Percentiles rank a stretch among this genome's conserved stretches.
Conservation (phyloP, 164 flowering plant species). For the Malania oleifera region DNA sequence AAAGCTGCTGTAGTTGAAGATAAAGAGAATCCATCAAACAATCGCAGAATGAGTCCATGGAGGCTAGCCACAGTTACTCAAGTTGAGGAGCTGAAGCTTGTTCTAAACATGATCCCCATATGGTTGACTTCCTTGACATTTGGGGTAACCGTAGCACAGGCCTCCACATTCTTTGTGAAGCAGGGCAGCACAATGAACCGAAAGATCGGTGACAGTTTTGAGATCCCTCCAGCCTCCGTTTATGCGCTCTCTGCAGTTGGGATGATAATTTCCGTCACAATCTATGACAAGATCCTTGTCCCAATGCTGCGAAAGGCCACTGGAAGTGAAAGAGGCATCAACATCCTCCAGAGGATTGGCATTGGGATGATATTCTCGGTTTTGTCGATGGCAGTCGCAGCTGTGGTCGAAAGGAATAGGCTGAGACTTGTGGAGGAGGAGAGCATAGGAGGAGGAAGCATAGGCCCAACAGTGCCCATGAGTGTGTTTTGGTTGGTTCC, state of each 20-base stretch:
- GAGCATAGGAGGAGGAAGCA: conserved; percentile 15
- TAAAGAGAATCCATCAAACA: not conserved
- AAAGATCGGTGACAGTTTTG: conserved; percentile 25
- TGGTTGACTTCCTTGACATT: conserved; percentile 48
- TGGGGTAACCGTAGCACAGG: conserved; percentile 41
- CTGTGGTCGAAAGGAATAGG: conserved; percentile 42
- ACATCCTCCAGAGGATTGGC: conserved; percentile 58
- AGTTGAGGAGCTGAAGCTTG: conserved; percentile 58
- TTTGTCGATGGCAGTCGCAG: conserved; percentile 41
- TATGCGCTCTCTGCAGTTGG: conserved; percentile 35
- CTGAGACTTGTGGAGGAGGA: conserved; percentile 13
- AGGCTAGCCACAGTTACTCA: conserved; percentile 42
- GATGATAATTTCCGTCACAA: conserved; percentile 42
- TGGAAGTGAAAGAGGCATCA: conserved; percentile 54
- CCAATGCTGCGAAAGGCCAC: conserved; percentile 30
- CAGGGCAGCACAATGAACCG: conserved; percentile 43
- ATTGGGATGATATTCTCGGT: conserved; percentile 47
- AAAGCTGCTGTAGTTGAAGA: conserved; percentile 28
- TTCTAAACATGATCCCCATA: conserved; percentile 51
- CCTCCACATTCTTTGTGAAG: conserved; percentile 64
- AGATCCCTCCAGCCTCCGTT: conserved; percentile 52
- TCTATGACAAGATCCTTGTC: conserved; percentile 49
- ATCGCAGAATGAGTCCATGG: not conserved
- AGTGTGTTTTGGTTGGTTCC: conserved; percentile 69
- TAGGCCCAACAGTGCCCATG: conserved; percentile 33